These are phyloP conservation scores for Yamadazyma songkhlaensis DNA, from an alignment of 1,139 yeast species.

Conservation along the genomic window DNA sequence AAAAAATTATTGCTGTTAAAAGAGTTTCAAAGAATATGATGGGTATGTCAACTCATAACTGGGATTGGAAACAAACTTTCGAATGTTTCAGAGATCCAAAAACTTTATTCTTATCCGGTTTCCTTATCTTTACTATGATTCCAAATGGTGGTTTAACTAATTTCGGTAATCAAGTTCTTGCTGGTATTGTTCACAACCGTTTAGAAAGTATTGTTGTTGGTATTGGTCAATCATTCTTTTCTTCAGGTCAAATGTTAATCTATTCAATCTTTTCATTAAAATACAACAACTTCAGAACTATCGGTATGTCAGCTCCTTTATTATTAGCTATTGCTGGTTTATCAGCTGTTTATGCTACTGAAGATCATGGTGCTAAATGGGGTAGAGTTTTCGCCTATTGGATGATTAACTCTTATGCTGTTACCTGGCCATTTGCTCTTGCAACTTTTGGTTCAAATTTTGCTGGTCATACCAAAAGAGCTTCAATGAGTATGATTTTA, in stretches of 20 bases:
- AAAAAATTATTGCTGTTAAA: conserved; percentile 11
- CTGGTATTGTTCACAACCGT: conserved; percentile 8
- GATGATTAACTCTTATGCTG: conserved; percentile 29
- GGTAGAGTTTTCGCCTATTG: conserved; percentile 26
- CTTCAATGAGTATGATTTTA: conserved; percentile 22
- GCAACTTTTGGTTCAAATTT: conserved; percentile 23
- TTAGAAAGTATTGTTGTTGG: conserved; percentile 10
- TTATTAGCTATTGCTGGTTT: conserved; percentile 12
- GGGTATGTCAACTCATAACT: conserved; percentile 42
- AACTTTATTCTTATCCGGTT: conserved; percentile 40
- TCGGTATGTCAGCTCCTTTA: conserved; percentile 11
- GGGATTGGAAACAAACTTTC: conserved; percentile 39
- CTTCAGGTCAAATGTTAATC: conserved; percentile 11
- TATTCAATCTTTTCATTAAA: conserved; percentile 9
- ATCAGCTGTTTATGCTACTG: conserved; percentile 20
- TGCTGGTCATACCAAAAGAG: conserved; percentile 25
- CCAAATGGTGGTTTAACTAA: conserved; percentile 41
- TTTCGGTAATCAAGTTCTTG: conserved; percentile 19
- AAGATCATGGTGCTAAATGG: conserved; percentile 16
- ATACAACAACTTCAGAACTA: conserved; percentile 11
- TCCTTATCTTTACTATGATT: conserved; percentile 37
- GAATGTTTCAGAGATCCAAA: conserved; percentile 47
- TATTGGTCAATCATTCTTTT: conserved; percentile 10
- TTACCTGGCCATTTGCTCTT: conserved; percentile 29
- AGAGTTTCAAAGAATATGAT: conserved; percentile 19